Evolutionary conservation across 768 basidiomycete species (phyloP).

Genomic region (Trametes coccinea): DNA sequence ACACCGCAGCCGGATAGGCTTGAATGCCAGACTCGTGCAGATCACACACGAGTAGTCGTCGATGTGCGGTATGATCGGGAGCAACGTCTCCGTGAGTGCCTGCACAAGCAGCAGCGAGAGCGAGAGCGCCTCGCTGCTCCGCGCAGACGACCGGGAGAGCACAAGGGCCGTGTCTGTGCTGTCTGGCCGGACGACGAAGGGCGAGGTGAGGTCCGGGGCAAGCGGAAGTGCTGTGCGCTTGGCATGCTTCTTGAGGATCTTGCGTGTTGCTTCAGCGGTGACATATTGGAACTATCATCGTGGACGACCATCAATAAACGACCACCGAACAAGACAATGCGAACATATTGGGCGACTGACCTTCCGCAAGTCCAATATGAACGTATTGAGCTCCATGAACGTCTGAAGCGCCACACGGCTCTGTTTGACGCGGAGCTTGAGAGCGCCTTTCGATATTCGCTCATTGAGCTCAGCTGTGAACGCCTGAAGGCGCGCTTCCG

Average conservation of each 20-base stretch:
- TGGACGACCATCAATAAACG: background rate
- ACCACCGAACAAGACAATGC: background rate
- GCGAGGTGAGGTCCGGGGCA: constrained; percentile 35
- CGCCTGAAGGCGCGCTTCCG: constrained; percentile 62
- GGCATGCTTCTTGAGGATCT: constrained; percentile 92
- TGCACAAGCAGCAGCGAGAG: constrained; percentile 72
- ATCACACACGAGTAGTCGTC: constrained; percentile 89
- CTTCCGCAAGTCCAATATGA: constrained; percentile 82
- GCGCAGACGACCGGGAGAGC: background rate
- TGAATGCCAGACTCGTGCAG: constrained; percentile 89
- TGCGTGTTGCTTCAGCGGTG: constrained; percentile 86
- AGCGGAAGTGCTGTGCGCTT: constrained; percentile 85
- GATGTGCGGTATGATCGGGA: constrained; percentile 77
- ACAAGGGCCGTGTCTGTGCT: background rate
- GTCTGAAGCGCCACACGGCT: constrained; percentile 45
- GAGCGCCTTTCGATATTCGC: constrained; percentile 44
- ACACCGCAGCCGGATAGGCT: constrained; percentile 82
- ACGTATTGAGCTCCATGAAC: constrained; percentile 66
- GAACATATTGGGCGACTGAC: constrained; percentile 33
- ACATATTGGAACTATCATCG: constrained; percentile 72
- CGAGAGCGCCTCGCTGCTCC: constrained; percentile 32
- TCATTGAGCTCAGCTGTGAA: constrained; percentile 62
- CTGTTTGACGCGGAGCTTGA: constrained; percentile 52
- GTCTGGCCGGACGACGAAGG: constrained; percentile 15
- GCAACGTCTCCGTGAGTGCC: constrained; percentile 76